Evolutionary conservation across 2,329 filamentous ascomycete species (phyloP), one percentile per base, ranked within the genome.

Genomic region (Trichoderma lentiforme): DNA sequence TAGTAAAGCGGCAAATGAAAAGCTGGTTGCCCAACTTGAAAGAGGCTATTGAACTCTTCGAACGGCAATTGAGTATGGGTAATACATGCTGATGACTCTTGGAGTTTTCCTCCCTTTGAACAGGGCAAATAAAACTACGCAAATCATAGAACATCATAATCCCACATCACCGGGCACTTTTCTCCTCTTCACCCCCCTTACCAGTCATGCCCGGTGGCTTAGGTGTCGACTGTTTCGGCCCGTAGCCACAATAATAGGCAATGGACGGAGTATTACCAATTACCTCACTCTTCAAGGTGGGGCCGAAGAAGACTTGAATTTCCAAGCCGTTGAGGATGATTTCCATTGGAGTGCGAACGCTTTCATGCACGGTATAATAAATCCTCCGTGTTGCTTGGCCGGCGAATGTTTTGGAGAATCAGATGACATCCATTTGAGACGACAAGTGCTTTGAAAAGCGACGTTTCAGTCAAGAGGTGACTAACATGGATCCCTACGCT

Each of bases 371-470:
- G 47, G 21, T 34, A 65, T 30, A n/a, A 60, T 21, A 66, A 43
- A 43, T 43, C 39, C 18, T 11, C 8, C 21, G 34, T 43, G 11
- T 6, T 39, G 21, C n/a, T 51, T 36, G 30, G n/a, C 63, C 34
- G 21, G 63, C 30, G 63, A 39, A 14, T 18, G 51, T 8, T n/a
- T 58, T 24, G 1, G 64, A 30, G 51, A 11, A 39, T 58, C 64
- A 57, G 64, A 57, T 67, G 64, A 21, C 28, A 21, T 24, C 21
- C n/a, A 56, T 66, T 56, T 66, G 63, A 60, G 65, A 68, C 36
- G 65, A 28, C 8, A 47, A 34, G 15, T 68, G 53, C 56, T 24
- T 60, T 68, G 65, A 32, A 51, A 68, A 6, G 56, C 28, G 36
- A 51, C 65, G 36, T 60, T 21, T 32, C n/a, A 68, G 11, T 30